phyloP scores from a whole-genome alignment of 2,329 filamentous ascomycete species.

The Colletotrichum chlorophyti region DNA sequence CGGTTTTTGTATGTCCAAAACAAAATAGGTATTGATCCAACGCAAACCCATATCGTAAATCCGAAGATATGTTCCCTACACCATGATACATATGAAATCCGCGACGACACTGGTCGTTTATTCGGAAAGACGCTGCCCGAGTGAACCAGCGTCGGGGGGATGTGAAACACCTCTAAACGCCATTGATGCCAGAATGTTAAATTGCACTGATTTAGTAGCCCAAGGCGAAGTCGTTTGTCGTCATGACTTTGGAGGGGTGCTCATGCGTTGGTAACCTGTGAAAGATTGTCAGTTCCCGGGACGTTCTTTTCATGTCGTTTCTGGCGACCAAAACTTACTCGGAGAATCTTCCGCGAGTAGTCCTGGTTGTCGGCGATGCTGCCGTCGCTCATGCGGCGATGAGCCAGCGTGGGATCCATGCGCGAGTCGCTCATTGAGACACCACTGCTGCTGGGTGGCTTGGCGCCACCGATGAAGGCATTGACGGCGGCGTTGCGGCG shows the following conservation, averaged over 20 bases:
- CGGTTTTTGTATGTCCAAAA: conserved; percentile 37
- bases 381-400: conserved; percentile 87
- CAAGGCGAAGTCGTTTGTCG: conserved; percentile 43
- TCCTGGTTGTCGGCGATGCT: conserved; percentile 98
- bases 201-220: conserved; percentile 37
- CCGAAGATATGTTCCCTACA: conserved; percentile 43
- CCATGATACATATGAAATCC: conserved; percentile 34
- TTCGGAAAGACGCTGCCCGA: conserved; percentile 22
- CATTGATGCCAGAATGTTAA: conserved; percentile 49
- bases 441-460: conserved; percentile 67
- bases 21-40: conserved; percentile 27
- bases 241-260: conserved; percentile 34
- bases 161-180: conserved; percentile 41
- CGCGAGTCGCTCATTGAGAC: conserved; percentile 82
- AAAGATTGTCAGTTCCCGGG: conserved; percentile 31
- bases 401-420: conserved; percentile 84
- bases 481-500: conserved; percentile 81
- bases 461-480: conserved; percentile 72
- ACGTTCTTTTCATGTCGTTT: too few species aligned
- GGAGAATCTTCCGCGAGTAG: conserved; percentile 93
- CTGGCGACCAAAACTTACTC: conserved; percentile 66
- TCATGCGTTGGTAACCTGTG: conserved; percentile 69
- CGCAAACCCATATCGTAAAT: conserved; percentile 28
- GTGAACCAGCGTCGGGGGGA: conserved; percentile 21
- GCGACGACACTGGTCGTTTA: conserved; percentile 25